Base-by-base conservation (phyloP, 2,329 filamentous ascomycete species). In the Dactylellina cionopaga region DNA sequence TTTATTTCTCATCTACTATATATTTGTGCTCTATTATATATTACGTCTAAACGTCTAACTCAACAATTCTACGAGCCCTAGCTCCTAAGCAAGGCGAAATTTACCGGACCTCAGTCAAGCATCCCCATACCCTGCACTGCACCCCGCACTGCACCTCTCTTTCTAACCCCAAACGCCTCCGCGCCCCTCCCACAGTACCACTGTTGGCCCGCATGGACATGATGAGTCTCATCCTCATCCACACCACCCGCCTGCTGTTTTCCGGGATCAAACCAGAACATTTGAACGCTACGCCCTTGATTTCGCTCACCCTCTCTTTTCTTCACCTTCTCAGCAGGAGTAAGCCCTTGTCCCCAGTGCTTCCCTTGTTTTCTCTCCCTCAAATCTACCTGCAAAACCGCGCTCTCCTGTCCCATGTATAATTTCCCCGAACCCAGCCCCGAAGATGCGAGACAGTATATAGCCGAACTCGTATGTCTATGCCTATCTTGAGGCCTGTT, bases 111-210 rank as follows among this genome's bases (percentile, higher is more conserved):
- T 27, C 37, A 15, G 5, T 33, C 27, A 9, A 5, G 2, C 24
- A 24, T 54, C 19, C 19, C 49, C 24, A 17, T 39, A 10, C 13
- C n/a, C n/a, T n/a, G n/a, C n/a, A n/a, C n/a, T n/a, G n/a, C n/a
- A n/a, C n/a, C n/a, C n/a, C n/a, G n/a, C 5, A 37, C 33, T 15
- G n/a, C 17, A 2, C 29, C 6, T 24, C 51, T 39, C 33, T 55
- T 35, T 10, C n/a, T 49, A 1, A 58, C 62, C 41, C 22, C 33
- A 27, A 29, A 49, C 24, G 62, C 52, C 43, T 29, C 43, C 22
- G 49, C 49, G 13, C 62, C 62, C 1, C 22, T 27, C 15, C 62
- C 62, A 27, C 62, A 66, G 27, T 33, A 66, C 62, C 62, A 66
- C 10, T n/a, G n/a, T n/a, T n/a, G n/a, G n/a, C n/a, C n/a, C n/a